Conservation (phyloP, 768 basidiomycete species). For the Pleurotus giganteus region DNA sequence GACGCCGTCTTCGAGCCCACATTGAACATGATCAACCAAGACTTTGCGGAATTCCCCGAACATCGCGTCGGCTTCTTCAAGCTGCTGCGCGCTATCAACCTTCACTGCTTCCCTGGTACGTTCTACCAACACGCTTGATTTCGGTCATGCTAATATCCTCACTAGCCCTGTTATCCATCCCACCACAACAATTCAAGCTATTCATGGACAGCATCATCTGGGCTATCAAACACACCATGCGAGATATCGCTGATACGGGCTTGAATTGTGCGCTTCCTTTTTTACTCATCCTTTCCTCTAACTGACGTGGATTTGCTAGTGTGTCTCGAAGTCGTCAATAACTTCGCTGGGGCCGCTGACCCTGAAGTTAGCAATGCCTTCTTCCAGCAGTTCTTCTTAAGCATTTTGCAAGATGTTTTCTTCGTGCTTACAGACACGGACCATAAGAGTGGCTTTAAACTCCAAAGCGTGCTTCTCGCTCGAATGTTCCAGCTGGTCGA, state of each 20-base stretch:
- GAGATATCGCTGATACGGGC: slow-evolving; percentile 94
- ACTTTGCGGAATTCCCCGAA: slow-evolving; percentile 98
- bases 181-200: slow-evolving; percentile 92
- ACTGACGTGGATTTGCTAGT: slow-evolving; percentile 42
- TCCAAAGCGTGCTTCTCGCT: slow-evolving; percentile 89
- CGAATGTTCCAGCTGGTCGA: slow-evolving; percentile 93
- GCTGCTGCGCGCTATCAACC: slow-evolving; percentile 87
- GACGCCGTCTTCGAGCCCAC: slow-evolving; percentile 98
- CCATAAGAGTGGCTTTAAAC: slow-evolving; percentile 98
- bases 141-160: neutral
- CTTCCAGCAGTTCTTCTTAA: slow-evolving; percentile 95
- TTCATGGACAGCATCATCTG: slow-evolving; percentile 98
- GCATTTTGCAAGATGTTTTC: slow-evolving; percentile 93
- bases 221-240: slow-evolving; percentile 99
- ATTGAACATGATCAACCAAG: slow-evolving; percentile 98
- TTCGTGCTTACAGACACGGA: slow-evolving; percentile 97
- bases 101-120: slow-evolving; percentile 93
- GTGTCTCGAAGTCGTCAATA: slow-evolving; percentile 92
- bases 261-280: slow-evolving; percentile 56
- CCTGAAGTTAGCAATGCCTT: slow-evolving; percentile 82
- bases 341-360: slow-evolving; percentile 79
- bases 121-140: slow-evolving; percentile 4
- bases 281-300: slow-evolving; percentile 4
- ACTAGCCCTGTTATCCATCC: slow-evolving; percentile 77
- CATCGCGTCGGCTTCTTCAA: slow-evolving; percentile 98